These are phyloP conservation scores for Trichoderma pleuroti DNA, from an alignment of 2,329 filamentous ascomycete species.

Conservation along the genomic window DNA sequence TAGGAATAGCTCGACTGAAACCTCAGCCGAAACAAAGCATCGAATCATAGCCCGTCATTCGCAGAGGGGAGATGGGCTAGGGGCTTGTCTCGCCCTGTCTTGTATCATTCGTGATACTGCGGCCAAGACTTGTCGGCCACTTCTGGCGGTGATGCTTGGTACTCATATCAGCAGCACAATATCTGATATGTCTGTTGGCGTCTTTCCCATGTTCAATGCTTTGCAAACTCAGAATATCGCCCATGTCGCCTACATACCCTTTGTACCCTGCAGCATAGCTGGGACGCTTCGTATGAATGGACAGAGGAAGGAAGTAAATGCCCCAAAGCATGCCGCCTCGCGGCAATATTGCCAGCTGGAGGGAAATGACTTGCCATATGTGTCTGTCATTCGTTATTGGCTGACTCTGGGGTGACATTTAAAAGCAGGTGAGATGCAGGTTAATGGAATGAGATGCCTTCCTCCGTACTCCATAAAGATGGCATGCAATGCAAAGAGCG, in stretches of 20 bases:
- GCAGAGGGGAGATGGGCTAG: not conserved
- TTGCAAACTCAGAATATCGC: no score
- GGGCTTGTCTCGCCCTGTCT: not conserved
- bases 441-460: not conserved
- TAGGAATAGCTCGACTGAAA: slow-evolving; percentile 5
- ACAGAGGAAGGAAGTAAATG: not conserved
- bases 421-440: not conserved
- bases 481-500: not conserved
- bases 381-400: not conserved
- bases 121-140: not conserved
- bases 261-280: no score
- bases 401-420: not conserved
- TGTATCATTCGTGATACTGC: not conserved
- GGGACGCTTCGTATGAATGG: not conserved
- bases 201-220: not conserved
- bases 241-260: not conserved
- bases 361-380: no score
- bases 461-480: not conserved
- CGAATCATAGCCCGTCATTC: not conserved
- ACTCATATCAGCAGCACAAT: no score
- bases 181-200: not conserved
- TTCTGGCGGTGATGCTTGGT: not conserved
- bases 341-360: not conserved
- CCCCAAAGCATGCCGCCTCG: not conserved
- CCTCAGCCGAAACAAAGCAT: not conserved